Percentiles rank a stretch among this genome's conserved stretches.
Conservation (phyloP, 257 asterid species). For the Nicotiana tomentosiformis region DNA sequence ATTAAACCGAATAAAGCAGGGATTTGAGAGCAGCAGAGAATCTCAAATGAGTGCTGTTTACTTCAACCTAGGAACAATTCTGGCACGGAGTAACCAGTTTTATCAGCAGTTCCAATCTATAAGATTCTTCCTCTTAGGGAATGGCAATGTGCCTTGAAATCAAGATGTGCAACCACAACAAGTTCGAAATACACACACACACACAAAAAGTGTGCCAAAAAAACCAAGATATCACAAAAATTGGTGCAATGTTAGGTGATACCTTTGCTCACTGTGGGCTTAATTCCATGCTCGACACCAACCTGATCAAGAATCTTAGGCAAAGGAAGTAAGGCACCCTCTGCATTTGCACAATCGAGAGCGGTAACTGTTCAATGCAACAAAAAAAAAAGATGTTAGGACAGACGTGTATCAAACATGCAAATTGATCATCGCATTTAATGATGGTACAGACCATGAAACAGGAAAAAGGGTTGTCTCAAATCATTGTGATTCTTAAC, state of each 20-base stretch:
- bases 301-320: constrained; percentile 47
- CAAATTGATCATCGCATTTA: neutral
- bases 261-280: constrained; percentile 44
- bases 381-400: neutral
- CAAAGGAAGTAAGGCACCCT: constrained; percentile 71
- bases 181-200: neutral
- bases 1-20: neutral
- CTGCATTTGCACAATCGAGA: constrained; percentile 73
- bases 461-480: neutral
- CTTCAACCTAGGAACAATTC: constrained; percentile 4
- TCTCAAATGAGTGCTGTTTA: neutral
- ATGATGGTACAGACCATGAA: neutral
- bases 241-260: constrained; percentile 1
- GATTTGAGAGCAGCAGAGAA: neutral
- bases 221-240: neutral
- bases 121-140: neutral
- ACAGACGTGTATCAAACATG: neutral
- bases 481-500: neutral
- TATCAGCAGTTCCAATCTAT: neutral
- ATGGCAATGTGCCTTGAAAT: neutral
- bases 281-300: constrained; percentile 30
- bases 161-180: neutral
- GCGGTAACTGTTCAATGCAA: constrained; percentile 62
- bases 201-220: neutral
- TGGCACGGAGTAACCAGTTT: neutral